Conservation (phyloP, 2,329 filamentous ascomycete genomes). For the Orbilia brochopaga region DNA sequence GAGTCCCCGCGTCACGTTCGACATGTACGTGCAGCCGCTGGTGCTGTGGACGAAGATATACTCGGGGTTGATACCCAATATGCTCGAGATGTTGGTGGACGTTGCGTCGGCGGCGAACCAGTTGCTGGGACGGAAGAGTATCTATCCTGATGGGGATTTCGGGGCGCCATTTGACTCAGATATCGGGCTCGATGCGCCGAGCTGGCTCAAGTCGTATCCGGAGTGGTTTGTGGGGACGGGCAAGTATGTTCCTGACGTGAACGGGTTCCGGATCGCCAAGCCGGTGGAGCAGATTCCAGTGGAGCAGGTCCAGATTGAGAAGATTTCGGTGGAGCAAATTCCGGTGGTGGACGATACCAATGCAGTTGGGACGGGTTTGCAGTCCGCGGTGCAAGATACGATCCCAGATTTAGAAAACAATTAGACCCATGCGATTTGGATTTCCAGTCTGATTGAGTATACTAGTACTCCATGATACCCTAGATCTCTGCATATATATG, state of each 20-base stretch:
- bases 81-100: conserved; percentile 23
- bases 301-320: too few species aligned
- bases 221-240: background rate
- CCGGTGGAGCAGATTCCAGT: too few species aligned
- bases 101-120: conserved; percentile 11
- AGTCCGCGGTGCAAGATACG: too few species aligned
- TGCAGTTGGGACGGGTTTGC: too few species aligned
- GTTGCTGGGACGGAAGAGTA: conserved; percentile 5
- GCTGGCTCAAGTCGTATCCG: conserved; percentile 22
- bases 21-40: conserved; percentile 6
- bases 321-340: too few species aligned
- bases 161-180: background rate
- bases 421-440: too few species aligned
- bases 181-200: background rate
- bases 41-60: conserved; percentile 1
- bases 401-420: too few species aligned
- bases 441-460: too few species aligned
- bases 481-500: too few species aligned
- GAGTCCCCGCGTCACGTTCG: background rate
- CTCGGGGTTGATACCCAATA: background rate
- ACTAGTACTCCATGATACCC: too few species aligned
- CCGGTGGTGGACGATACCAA: too few species aligned
- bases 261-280: background rate
- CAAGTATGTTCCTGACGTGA: background rate
- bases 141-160: conserved; percentile 20